Base-by-base conservation (phyloP, 441 rosid genomes). In the Croton laevigatus region DNA sequence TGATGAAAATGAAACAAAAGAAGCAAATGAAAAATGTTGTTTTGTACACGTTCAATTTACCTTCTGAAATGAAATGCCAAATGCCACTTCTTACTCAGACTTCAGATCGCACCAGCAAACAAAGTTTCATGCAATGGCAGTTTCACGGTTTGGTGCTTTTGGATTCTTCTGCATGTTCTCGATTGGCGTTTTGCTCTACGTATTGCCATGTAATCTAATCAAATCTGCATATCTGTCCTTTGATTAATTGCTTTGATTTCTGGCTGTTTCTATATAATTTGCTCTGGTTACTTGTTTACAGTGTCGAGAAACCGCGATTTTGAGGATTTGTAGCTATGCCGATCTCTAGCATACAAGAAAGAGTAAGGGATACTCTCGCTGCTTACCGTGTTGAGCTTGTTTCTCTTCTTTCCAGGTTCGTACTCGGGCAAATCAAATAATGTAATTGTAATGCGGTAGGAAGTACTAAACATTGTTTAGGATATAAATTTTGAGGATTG, bases 361-460 rank as follows among this genome's bases (percentile, higher is more conserved):
- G 90, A 46, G 88, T 90, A 60, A 83, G 86, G 66, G 90, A 86
- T 66, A 83, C 89, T 13, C 94, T 92, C 69, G 79, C 90, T 23
- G 79, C 68, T 73, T 88, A 90, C 61, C 88, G 90, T 14, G 84
- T 88, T 76, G 88, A 90, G 52, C 96, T 92, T 73, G 84, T 90
- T 68, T 79, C 93, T 67, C 96, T 92, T 69, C 96, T 92, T 80
- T 83, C 96, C 83, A 87, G 97, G 97, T 91, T 75, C 3, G 22
- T 66, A 4, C 20, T 27, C 2, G 32, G 32, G 32, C 32, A 27
- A 27, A 1, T 27, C 32, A 27, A 1, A 27, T 27, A 27, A 65
- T n/a, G 9, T 51, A 11, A 34, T 6, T 19, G 32, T 27, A 27
- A 27, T 27, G 32, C 32, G 32, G 32, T 27, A 27, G 32, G 32